Evolutionary conservation across 192 early-diverging fungal species (phyloP), one percentile per base, ranked within the genome.

Genomic region (Kickxella alabastrina): DNA sequence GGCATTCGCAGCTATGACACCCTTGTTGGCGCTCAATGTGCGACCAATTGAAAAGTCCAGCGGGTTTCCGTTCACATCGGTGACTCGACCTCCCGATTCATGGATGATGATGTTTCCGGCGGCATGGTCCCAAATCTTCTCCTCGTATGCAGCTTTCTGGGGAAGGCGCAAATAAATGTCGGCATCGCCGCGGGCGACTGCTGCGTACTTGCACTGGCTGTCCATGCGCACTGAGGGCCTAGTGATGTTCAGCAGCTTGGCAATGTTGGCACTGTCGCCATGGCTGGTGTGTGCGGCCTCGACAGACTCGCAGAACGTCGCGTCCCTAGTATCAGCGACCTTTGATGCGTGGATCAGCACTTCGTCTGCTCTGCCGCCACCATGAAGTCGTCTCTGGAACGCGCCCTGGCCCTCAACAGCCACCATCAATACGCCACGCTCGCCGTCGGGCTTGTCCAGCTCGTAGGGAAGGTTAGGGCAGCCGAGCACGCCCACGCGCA

Each of bases 121-220:
- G 32, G 90, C 97, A 75, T 99, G 97, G 69, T 99, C 97, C 97
- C 97, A 99, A 64, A 97, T 99, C 79, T 97, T 99, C 54, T 99
- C 97, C 36, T 86, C 81, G 63, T 99, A 99, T 17, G 81, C 79
- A 2, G 68, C 80, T 36, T 80, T 80, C 38, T 81, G 81, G 6
- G 92, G 93, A 17, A 98, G 45, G 21, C 97, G 75, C 34, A 99
- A 71, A 55, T 97, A 96, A 22, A 98, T 92, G 38, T 90, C 86
- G 2, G 93, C 94, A 74, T 98, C 90, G 24, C 95, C 97, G 48
- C 95, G 78, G 2, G 93, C 80, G 10, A 99, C 70, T 6, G 90
- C 81, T 38, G 83, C 89, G 60, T 99, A 99, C 68, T 99, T 99
- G 81, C 91, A 93, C 78, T 98, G 95, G 54, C 87, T 89, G 71